Evolutionary conservation across 2,329 filamentous ascomycete genomes (phyloP), one percentile per base, ranked within the genome.

Genomic region (Penicillium polonicum): DNA sequence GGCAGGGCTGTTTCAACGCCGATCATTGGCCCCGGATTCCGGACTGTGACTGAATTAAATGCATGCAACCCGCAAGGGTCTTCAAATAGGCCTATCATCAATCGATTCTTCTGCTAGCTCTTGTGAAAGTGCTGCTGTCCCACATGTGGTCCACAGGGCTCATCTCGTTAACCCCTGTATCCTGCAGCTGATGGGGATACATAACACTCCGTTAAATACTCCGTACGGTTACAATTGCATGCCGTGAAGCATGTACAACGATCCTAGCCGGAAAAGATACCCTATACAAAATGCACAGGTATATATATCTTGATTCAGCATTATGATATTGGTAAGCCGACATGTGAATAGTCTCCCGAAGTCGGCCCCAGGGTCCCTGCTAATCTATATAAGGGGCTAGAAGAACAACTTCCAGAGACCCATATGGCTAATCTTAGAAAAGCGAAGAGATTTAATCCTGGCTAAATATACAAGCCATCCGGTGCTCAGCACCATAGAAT

Each of bases 21-120:
- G 29, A 48, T 33, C 45, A 48, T 25, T 48, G 45, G 31, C 21
- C 31, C 45, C 31, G 10, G 31, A 48, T 48, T 48, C 31, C 45
- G 31, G 21, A 36, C 45, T 33, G 23, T 31, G 21, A 29, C 42
- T 42, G 29, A 33, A 43, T 41, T 45, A 17, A 9, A 52, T 56
- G 39, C 45, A 55, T 25, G 31, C 33, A 38, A 41, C 29, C 52
- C 35, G 52, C 25, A 55, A 55, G 45, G 52, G 38, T 55, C 33
- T 44, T 21, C 23, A n/a, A n/a, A 5, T 48, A 21, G 43, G 19
- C 50, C 50, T 53, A 53, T 53, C 31, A 53, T 38, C 21, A 48
- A 48, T 25, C 31, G 15, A n/a, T 10, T 36, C 4, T 48, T 36
- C 45, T 33, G 15, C 15, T 48, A 48, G 31, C 4, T 17, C 15